Evolutionary conservation across 768 basidiomycete genomes (phyloP).

Genomic region (Termitomyces sp.): DNA sequence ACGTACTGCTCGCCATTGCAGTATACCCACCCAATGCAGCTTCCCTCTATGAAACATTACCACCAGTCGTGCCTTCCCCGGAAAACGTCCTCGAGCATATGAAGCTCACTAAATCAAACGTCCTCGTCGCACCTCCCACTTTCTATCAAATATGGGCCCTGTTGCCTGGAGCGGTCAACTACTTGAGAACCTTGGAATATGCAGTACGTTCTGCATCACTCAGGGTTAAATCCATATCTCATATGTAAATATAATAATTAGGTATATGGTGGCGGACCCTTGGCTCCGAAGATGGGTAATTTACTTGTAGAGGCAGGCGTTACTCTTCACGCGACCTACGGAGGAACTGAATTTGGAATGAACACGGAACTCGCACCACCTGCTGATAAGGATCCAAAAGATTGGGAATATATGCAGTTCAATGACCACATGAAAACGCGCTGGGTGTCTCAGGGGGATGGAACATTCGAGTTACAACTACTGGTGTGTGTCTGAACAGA

Average conservation of each 20-base stretch:
- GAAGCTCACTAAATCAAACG: slow-evolving; percentile 18
- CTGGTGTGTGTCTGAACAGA: slow-evolving; percentile 17
- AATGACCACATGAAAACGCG: slow-evolving; percentile 14
- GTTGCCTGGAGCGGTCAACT: slow-evolving; percentile 16
- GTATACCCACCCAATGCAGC: slow-evolving; percentile 27
- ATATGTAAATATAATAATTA: not conserved
- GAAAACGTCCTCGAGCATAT: slow-evolving; percentile 32
- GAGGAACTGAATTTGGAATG: slow-evolving; percentile 13
- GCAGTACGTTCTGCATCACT: slow-evolving; percentile 1
- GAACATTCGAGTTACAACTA: slow-evolving; percentile 30
- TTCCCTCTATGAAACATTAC: slow-evolving; percentile 9
- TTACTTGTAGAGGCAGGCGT: slow-evolving; percentile 9
- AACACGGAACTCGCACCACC: slow-evolving; percentile 6
- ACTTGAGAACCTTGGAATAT: slow-evolving; percentile 7
- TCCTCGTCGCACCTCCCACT: slow-evolving; percentile 29
- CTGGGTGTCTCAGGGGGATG: slow-evolving; percentile 31
- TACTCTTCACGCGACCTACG: slow-evolving; percentile 7
- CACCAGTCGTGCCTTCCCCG: slow-evolving; percentile 32
- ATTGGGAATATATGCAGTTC: slow-evolving; percentile 12
- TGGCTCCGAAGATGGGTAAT: slow-evolving; percentile 9
- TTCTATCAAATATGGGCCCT: slow-evolving; percentile 33
- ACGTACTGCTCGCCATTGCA: slow-evolving; percentile 15
- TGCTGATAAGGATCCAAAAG: slow-evolving; percentile 13
- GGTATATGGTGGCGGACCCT: slow-evolving; percentile 11
- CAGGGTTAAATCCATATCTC: not conserved